phyloP scores from a whole-genome alignment of 2,329 filamentous ascomycete genomes.

The Xylaria digitata region DNA sequence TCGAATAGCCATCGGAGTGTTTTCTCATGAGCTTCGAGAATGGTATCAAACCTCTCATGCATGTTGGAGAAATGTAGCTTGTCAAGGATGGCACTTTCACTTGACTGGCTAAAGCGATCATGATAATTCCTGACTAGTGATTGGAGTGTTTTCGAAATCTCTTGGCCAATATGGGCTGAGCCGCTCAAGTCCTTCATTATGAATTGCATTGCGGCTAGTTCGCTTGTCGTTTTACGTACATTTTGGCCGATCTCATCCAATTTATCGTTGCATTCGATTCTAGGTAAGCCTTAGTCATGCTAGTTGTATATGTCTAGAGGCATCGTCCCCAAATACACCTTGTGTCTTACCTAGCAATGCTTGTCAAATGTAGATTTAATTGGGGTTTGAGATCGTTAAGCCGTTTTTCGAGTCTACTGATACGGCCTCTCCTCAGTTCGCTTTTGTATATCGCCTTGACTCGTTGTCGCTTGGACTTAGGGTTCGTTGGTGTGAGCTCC shows the following conservation, averaged over 20 bases:
- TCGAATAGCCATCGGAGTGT: slow-evolving; percentile 35
- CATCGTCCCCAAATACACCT: not conserved
- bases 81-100: slow-evolving; percentile 28
- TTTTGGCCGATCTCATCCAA: not conserved
- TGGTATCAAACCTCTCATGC: slow-evolving; percentile 38
- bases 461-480: slow-evolving; percentile 32
- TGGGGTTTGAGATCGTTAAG: slow-evolving; percentile 1
- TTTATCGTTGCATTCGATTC: slow-evolving; percentile 6
- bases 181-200: not conserved
- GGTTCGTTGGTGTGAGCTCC: slow-evolving; percentile 36
- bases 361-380: not conserved
- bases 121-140: slow-evolving; percentile 4
- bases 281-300: slow-evolving; percentile 2
- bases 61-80: slow-evolving; percentile 33
- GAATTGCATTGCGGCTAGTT: not conserved
- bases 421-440: slow-evolving; percentile 2
- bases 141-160: not conserved
- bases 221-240: not conserved
- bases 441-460: slow-evolving; percentile 22
- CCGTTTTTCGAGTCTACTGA: slow-evolving; percentile 4
- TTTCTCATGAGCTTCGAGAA: slow-evolving; percentile 29
- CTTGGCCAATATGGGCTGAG: slow-evolving; percentile 2
- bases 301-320: not conserved
- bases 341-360: slow-evolving; percentile 18
- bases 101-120: slow-evolving; percentile 12